A percentile compares a stretch with the other conserved stretches of the same genome.
phyloP scores from a whole-genome alignment of 108 stramenopile genomes.

The Pelagomonas calceolata region DNA sequence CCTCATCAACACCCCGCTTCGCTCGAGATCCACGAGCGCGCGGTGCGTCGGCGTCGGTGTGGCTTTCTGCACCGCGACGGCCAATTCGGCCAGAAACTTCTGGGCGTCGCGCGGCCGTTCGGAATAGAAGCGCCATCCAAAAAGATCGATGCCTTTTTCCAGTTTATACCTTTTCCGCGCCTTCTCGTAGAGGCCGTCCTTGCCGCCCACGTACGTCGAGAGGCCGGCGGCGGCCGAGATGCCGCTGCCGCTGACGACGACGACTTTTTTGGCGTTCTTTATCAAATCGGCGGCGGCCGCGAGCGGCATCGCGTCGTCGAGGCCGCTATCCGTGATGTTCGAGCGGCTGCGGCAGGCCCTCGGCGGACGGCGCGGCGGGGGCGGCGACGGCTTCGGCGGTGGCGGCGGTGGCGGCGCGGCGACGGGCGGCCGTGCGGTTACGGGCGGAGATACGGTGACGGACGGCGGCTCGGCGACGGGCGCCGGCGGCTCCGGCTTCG shows the following conservation, averaged over 20 bases:
- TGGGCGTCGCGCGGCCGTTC: neutral
- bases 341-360: too few species aligned
- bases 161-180: neutral
- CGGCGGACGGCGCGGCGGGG: too few species aligned
- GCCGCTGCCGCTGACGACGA: neutral
- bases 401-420: too few species aligned
- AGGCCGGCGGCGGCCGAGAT: neutral
- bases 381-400: too few species aligned
- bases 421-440: too few species aligned
- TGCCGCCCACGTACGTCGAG: neutral
- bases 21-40: neutral
- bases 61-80: neutral
- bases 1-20: neutral
- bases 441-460: too few species aligned
- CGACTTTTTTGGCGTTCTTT: neutral
- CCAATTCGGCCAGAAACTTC: neutral
- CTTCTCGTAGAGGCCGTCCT: neutral
- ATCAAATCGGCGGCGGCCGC: too few species aligned
- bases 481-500: too few species aligned
- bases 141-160: neutral
- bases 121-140: neutral
- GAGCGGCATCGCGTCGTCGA: too few species aligned
- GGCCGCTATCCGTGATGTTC: too few species aligned
- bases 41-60: neutral
- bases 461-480: too few species aligned